Percentiles rank a stretch among this genome's conserved stretches.
phyloP scores from a whole-genome alignment of 345 rosid genomes.

The Kernera saxatilis region DNA sequence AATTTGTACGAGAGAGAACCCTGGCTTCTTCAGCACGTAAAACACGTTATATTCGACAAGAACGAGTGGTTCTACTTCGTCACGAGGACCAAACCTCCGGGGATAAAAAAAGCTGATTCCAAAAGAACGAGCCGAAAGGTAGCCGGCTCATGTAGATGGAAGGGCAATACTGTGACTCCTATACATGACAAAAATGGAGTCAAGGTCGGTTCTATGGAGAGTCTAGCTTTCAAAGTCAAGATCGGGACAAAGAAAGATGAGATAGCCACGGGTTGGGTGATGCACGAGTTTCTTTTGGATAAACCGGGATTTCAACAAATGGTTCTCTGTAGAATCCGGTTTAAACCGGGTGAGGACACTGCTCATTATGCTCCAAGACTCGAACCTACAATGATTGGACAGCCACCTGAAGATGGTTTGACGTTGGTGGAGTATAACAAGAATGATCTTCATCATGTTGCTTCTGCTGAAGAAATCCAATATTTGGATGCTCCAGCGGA shows the following conservation, averaged over 20 bases:
- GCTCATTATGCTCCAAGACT: conserved; percentile 10
- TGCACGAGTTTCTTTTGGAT: conserved; percentile 16
- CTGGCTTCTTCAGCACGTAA: conserved; percentile 16
- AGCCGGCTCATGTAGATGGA: not conserved
- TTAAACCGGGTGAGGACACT: not conserved
- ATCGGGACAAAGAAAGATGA: not conserved
- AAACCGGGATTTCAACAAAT: not conserved
- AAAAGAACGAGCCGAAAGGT: not conserved
- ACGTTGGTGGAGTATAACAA: not conserved
- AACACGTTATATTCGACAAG: not conserved
- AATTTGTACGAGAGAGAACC: conserved; percentile 15
- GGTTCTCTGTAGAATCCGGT: conserved; percentile 3
- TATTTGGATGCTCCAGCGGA: not conserved
- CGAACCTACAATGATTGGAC: not conserved
- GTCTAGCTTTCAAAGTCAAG: not conserved
- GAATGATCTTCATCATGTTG: not conserved
- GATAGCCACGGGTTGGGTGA: not conserved
- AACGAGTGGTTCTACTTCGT: conserved; percentile 10
- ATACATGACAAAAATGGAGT: not conserved
- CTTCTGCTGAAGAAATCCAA: not conserved
- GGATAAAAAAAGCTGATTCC: not conserved
- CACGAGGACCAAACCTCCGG: not conserved
- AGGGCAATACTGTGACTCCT: not conserved
- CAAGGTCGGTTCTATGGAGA: not conserved
- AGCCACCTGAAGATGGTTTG: not conserved